A percentile compares a stretch with the other conserved stretches of the same genome.
Evolutionary conservation across 345 rosid genomes (phyloP).

Genomic region (Salix viminalis): DNA sequence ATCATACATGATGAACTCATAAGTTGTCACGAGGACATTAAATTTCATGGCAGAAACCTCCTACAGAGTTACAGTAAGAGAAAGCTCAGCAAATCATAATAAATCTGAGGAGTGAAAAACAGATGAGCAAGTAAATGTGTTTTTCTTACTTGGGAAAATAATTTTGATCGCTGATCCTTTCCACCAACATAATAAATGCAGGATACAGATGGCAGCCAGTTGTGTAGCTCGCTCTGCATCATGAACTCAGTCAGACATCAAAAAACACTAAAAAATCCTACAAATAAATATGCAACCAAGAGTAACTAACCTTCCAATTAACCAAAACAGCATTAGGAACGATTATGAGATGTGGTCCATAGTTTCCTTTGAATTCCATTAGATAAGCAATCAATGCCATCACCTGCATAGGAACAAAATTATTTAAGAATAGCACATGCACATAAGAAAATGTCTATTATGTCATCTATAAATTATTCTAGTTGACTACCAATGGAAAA

Average conservation of each 20-base stretch:
- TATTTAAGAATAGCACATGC: slow-evolving; percentile 12
- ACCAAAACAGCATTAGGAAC: slow-evolving; percentile 99
- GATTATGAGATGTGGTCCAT: slow-evolving; percentile 99
- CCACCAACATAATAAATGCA: slow-evolving; percentile 94
- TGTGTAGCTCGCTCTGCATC: slow-evolving; percentile 90
- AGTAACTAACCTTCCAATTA: slow-evolving; percentile 89
- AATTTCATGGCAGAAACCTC: slow-evolving; percentile 96
- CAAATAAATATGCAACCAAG: slow-evolving; percentile 1
- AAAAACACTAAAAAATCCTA: slow-evolving; percentile 5
- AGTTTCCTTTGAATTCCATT: slow-evolving; percentile 99
- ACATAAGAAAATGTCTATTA: neutral
- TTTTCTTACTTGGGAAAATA: slow-evolving; percentile 81
- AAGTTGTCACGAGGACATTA: slow-evolving; percentile 96
- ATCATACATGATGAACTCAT: slow-evolving; percentile 98
- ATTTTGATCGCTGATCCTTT: slow-evolving; percentile 89
- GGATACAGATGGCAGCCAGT: slow-evolving; percentile 93
- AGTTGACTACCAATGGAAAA: neutral
- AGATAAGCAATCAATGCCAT: slow-evolving; percentile 98
- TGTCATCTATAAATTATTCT: slow-evolving; percentile 5
- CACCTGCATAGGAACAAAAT: slow-evolving; percentile 50
- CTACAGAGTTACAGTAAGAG: slow-evolving; percentile 34
- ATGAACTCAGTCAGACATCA: slow-evolving; percentile 15
- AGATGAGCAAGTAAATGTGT: neutral
- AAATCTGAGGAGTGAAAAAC: slow-evolving; percentile 5
- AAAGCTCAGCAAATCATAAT: slow-evolving; percentile 18